Base-by-base conservation (phyloP, 257 asterid species). In the Plantago ovata region DNA sequence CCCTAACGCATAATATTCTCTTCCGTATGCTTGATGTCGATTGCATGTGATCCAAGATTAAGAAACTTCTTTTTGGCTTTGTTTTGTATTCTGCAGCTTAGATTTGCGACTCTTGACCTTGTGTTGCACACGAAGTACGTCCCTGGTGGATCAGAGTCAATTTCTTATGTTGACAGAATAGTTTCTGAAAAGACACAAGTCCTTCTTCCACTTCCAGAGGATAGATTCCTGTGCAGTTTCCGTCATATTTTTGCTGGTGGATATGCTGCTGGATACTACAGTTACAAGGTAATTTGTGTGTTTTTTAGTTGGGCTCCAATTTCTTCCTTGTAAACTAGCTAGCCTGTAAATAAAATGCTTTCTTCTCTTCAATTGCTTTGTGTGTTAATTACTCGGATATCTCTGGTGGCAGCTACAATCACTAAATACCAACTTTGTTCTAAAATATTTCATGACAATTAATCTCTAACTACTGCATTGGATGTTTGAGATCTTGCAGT, bases 231-330 rank as follows among this genome's bases (percentile, higher is more conserved):
- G 22, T 81, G 95, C 57, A 60, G 95, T 66, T 93, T 93, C 55
- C 82, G 87, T 68, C 98, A 93, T 81, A 89, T 93, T 56, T 93
- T 93, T 81, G 95, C 84, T 14, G 96, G 95, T 72, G 97, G 94
- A 71, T 93, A 89, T 71, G 97, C 97, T 40, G 98, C 98, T 58
- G 98, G 98, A 61, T 93, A 93, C 79, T 93, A 93, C 75, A 93
- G 98, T 75, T 93, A 93, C 84, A 86, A 89, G 98, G 98, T 93
- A 60, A 53, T 57, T 38, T 44, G 3, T 49, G 39, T 62, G 21
- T 49, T 60, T 58, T 9, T 65, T 13, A 11, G 36, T 28, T 28
- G 36, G 36, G 36, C 36, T 28, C 36, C 36, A 28, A 28, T 15
- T 51, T 44, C 41, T 33, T 74, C 53, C 51, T 56, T 8, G 43